A percentile compares a stretch with the other conserved stretches of the same genome.
phyloP scores from a whole-genome alignment of 257 asterid species.

The Solanum bulbocastanum region DNA sequence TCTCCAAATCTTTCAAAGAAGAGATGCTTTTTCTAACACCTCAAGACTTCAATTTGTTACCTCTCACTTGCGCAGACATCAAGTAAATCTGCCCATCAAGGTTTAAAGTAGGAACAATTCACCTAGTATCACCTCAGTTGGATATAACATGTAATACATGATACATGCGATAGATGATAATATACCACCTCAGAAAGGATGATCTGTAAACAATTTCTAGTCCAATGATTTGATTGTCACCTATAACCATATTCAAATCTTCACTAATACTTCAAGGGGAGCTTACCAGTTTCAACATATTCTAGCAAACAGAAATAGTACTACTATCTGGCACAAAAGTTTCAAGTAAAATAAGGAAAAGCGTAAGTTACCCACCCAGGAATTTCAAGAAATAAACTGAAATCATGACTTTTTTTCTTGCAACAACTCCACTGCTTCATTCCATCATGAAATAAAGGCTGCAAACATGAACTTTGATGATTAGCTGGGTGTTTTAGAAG shows the following conservation, averaged over 20 bases:
- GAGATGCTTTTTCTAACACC: background rate
- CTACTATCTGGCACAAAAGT: background rate
- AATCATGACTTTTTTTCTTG: constrained; percentile 91
- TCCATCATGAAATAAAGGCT: constrained; percentile 95
- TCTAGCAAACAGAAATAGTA: background rate
- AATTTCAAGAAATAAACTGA: constrained; percentile 71
- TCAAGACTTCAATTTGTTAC: background rate
- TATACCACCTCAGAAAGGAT: background rate
- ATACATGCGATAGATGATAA: background rate
- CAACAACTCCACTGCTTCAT: constrained; percentile 99
- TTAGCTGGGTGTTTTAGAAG: background rate
- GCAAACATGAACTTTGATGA: constrained; percentile 6
- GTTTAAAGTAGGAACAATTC: background rate
- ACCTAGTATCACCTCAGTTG: background rate
- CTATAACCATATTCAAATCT: background rate
- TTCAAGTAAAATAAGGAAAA: background rate
- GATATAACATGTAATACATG: background rate
- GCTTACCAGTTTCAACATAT: background rate
- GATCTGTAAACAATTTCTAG: background rate
- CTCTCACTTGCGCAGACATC: background rate
- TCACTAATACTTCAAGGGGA: background rate
- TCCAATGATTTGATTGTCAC: background rate
- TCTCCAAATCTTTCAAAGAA: background rate
- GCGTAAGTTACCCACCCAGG: constrained; percentile 37
- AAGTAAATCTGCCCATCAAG: background rate